These are phyloP conservation scores for Begonia fuchsioides DNA, from an alignment of 306 rosid genomes.

Conservation along the genomic window DNA sequence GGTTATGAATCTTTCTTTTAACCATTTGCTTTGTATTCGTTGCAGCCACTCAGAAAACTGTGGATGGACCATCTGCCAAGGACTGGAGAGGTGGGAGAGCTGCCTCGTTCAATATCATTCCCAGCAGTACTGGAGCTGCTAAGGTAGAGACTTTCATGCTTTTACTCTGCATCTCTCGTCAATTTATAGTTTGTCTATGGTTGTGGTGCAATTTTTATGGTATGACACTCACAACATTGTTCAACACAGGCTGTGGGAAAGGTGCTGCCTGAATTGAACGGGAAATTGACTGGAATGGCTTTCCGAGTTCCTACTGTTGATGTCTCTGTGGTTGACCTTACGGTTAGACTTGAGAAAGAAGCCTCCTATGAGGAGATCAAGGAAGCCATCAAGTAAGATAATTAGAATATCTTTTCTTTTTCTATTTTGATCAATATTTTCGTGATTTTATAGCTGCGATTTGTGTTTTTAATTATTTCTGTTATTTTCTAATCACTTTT, in stretches of 20 bases:
- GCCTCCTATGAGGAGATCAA: constrained; percentile 46
- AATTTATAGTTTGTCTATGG: neutral
- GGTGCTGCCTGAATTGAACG: constrained; percentile 58
- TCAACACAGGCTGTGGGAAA: constrained; percentile 49
- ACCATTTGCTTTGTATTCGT: neutral
- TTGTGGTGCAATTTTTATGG: neutral
- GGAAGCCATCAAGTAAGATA: constrained; percentile 53
- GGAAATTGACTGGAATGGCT: constrained; percentile 78
- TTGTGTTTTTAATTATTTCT: neutral
- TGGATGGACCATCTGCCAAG: constrained; percentile 94
- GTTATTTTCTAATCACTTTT: neutral
- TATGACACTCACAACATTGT: neutral
- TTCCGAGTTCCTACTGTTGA: constrained; percentile 72
- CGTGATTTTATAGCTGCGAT: neutral
- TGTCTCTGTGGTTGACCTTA: constrained; percentile 74
- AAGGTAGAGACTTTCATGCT: constrained; percentile 36
- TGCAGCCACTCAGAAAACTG: constrained; percentile 93
- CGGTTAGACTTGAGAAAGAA: constrained; percentile 42
- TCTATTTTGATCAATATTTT: neutral
- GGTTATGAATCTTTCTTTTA: no score
- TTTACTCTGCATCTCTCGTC: neutral
- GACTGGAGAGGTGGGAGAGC: constrained; percentile 99
- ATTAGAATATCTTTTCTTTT: neutral
- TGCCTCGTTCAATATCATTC: constrained; percentile 95
- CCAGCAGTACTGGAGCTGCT: constrained; percentile 99